Evolutionary conservation across 2,329 filamentous ascomycete species (phyloP).

Genomic region (Saccharata proteae): DNA sequence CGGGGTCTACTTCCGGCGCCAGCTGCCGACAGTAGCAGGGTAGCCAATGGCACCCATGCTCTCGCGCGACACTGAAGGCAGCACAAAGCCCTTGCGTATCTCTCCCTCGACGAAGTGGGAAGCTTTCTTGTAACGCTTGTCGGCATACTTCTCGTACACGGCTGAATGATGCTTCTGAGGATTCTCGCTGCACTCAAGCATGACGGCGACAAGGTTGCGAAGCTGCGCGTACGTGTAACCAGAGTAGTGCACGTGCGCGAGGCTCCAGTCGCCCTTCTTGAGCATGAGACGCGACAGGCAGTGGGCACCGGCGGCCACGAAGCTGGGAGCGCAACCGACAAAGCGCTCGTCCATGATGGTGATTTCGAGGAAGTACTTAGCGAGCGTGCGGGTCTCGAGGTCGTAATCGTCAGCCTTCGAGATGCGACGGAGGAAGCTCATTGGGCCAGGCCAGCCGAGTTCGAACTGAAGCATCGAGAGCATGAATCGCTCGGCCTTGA

Average conservation of each 20-base stretch:
- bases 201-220: constrained; percentile 60
- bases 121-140: constrained; percentile 76
- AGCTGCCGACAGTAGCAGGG: no score
- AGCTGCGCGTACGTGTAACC: constrained; percentile 84
- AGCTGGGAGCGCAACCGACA: constrained; percentile 82
- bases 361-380: constrained; percentile 95
- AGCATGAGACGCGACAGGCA: constrained; percentile 83
- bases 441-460: constrained; percentile 94
- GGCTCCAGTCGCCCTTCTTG: constrained; percentile 81
- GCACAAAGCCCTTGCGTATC: constrained; percentile 48
- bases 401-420: constrained; percentile 99
- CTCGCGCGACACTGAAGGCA: constrained; percentile 28
- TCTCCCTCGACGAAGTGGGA: constrained; percentile 69
- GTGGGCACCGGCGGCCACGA: constrained; percentile 80
- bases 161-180: constrained; percentile 72
- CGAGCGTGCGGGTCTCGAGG: constrained; percentile 82
- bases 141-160: constrained; percentile 84
- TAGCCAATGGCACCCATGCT: background rate
- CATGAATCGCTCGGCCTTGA: constrained; percentile 98
- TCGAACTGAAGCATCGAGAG: constrained; percentile 92
- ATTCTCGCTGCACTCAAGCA: constrained; percentile 78
- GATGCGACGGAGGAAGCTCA: constrained; percentile 93
- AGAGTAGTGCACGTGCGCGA: constrained; percentile 80
- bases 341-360: constrained; percentile 98
- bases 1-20: no score